Evolutionary conservation across 805 yeast species (phyloP), one percentile per base, ranked within the genome.

Genomic region (Saccharomyces eubayanus): DNA sequence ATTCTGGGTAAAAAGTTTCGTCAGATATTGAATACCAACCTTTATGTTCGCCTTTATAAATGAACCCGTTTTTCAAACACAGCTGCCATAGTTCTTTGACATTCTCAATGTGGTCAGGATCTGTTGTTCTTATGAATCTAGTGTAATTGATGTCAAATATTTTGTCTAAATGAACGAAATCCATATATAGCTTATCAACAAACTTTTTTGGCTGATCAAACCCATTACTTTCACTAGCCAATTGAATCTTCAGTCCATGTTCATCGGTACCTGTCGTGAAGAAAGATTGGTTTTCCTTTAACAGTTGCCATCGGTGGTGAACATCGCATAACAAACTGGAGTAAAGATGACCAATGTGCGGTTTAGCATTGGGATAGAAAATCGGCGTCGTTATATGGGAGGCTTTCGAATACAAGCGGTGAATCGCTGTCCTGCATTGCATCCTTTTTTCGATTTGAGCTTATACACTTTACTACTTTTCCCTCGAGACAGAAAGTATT

Each of bases 21-120:
- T 94, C 99, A 49, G 95, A 85, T 6, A 92, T 74, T 6, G 96
- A 88, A 66, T 94, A 94, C 98, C 98, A 94, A 1, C 99, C 99
- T 49, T 80, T 70, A 67, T 94, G 99, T 30, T 78, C 73, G 6
- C 96, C 97, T 65, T 85, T 80, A 66, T 89, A 89, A 1, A 94
- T 87, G 59, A 72, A 80, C 0, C 88, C 92, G 47, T 78, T 81
- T 0, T 77, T 71, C 47, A 68, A 55, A 57, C 94, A 79, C 1
- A 72, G 57, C 1, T 75, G 68, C 98, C 99, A 94, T 57, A 94
- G 77, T 30, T 74, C 68, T 31, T 74, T 72, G 1, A 89, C 96
- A 2, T 88, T 81, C 1, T 58, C 70, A 0, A 77, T 55, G 68
- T 94, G 98, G 62, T 91, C 96, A 0, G 63, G 59, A 63, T 91